A percentile compares a stretch with the other conserved stretches of the same genome.
Evolutionary conservation across 1,284 basidiomycete species (phyloP).

Genomic region (Limonomyces culmigenus): DNA sequence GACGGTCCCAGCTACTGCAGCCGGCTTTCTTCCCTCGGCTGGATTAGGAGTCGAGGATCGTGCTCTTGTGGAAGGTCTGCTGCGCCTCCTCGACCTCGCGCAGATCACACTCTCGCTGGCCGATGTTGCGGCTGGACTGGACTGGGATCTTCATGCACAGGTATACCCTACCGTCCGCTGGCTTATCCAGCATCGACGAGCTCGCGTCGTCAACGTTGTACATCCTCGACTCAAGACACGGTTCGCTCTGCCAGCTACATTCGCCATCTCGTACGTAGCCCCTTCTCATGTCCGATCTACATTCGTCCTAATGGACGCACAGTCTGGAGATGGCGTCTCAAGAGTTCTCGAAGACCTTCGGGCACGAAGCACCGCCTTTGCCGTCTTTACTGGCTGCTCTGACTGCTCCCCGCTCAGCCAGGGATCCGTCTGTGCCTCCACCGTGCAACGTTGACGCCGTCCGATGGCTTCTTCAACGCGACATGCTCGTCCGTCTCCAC

Average conservation of each 20-base stretch:
- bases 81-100: constrained; percentile 51
- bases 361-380: constrained; percentile 41
- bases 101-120: constrained; percentile 56
- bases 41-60: constrained; percentile 53
- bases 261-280: constrained; percentile 43
- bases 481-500: constrained; percentile 75
- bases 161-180: constrained; percentile 80
- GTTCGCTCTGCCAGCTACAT: constrained; percentile 58
- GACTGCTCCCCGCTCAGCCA: constrained; percentile 44
- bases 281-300: constrained; percentile 1
- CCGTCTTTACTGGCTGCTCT: constrained; percentile 58
- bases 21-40: too few species aligned
- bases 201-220: constrained; percentile 78
- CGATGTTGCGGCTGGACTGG: constrained; percentile 73
- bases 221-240: constrained; percentile 71
- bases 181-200: constrained; percentile 80
- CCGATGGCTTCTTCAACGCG: constrained; percentile 83
- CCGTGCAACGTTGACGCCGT: constrained; percentile 71
- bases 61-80: constrained; percentile 46
- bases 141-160: constrained; percentile 77
- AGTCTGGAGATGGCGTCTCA: constrained; percentile 44
- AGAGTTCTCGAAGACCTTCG: constrained; percentile 58
- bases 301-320: constrained; percentile 1
- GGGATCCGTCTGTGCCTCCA: constrained; percentile 51
- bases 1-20: too few species aligned